A percentile compares a stretch with the other conserved stretches of the same genome.
These are phyloP conservation scores for Dissophora globulifera DNA, from an alignment of 192 early-diverging fungal genomes.

Conservation along the genomic window DNA sequence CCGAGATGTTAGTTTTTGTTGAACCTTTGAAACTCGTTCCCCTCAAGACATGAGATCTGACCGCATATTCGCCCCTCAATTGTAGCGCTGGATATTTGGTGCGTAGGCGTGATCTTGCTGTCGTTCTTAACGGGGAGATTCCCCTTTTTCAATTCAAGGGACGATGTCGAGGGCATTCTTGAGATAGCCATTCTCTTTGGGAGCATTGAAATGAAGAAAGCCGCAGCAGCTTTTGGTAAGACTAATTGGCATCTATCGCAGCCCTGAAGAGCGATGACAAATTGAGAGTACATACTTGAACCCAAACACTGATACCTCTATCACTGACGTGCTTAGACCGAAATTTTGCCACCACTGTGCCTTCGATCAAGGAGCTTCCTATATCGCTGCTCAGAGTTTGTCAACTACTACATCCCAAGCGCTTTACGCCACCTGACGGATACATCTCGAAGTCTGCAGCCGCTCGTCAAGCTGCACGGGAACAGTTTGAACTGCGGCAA, in stretches of 20 bases:
- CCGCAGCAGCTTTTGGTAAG: conserved; percentile 71
- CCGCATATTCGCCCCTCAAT: background rate
- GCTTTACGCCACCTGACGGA: conserved; percentile 21
- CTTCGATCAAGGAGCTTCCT: conserved; percentile 35
- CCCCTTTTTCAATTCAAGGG: conserved; percentile 90
- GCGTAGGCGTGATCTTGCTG: conserved; percentile 87
- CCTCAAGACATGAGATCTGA: background rate
- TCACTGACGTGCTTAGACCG: too few species aligned
- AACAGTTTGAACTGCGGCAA: too few species aligned
- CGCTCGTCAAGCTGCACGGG: background rate
- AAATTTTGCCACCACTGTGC: conserved; percentile 65
- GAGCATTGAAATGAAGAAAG: conserved; percentile 73
- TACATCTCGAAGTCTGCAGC: conserved; percentile 1
- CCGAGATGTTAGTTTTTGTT: background rate
- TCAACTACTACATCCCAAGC: conserved; percentile 50
- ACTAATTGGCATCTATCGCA: background rate
- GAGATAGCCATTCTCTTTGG: conserved; percentile 89
- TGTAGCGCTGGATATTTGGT: conserved; percentile 90
- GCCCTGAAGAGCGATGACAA: background rate
- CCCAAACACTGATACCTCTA: too few species aligned
- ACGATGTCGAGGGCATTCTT: conserved; percentile 87
- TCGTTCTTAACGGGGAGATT: conserved; percentile 83
- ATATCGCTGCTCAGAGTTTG: conserved; percentile 54
- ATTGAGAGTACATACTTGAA: too few species aligned
- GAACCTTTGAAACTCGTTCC: too few species aligned